A percentile compares a stretch with the other conserved stretches of the same genome.
Conservation (phyloP, 495 filamentous ascomycete genomes). For the Aspergillus indologenus region DNA sequence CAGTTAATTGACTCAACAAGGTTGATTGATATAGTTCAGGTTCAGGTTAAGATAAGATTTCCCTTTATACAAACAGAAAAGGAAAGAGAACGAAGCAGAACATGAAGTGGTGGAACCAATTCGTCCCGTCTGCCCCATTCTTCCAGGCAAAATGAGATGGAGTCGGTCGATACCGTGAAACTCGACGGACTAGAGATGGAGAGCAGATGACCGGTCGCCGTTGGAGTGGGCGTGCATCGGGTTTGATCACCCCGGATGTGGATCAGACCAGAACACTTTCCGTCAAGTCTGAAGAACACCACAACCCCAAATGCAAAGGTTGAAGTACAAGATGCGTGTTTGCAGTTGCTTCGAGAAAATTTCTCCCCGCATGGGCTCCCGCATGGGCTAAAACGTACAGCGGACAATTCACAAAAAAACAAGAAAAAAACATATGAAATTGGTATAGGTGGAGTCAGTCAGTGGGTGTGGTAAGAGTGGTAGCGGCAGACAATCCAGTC, state of each 20-base stretch:
- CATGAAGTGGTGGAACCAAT: background rate
- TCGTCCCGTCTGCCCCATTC: too few species aligned
- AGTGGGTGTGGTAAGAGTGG: background rate
- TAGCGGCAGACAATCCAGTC: background rate
- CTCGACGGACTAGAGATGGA: background rate
- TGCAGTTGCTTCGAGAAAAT: background rate
- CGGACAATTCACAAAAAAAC: constrained; percentile 10
- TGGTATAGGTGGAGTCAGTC: background rate
- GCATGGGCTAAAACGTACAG: constrained; percentile 11
- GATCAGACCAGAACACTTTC: too few species aligned
- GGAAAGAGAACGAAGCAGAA: too few species aligned
- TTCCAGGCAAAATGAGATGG: background rate
- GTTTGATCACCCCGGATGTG: too few species aligned
- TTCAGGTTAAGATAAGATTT: too few species aligned
- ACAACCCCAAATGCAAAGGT: too few species aligned
- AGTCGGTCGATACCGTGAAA: background rate
- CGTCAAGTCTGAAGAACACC: too few species aligned
- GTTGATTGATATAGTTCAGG: too few species aligned
- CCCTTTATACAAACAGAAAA: too few species aligned
- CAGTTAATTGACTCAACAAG: too few species aligned
- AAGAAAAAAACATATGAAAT: constrained; percentile 7
- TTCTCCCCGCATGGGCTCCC: background rate
- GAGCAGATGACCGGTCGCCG: too few species aligned
- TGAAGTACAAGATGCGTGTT: background rate
- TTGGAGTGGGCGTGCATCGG: too few species aligned